A percentile compares a stretch with the other conserved stretches of the same genome.
Conservation (phyloP, 768 basidiomycete genomes). For the Suillus subluteus region DNA sequence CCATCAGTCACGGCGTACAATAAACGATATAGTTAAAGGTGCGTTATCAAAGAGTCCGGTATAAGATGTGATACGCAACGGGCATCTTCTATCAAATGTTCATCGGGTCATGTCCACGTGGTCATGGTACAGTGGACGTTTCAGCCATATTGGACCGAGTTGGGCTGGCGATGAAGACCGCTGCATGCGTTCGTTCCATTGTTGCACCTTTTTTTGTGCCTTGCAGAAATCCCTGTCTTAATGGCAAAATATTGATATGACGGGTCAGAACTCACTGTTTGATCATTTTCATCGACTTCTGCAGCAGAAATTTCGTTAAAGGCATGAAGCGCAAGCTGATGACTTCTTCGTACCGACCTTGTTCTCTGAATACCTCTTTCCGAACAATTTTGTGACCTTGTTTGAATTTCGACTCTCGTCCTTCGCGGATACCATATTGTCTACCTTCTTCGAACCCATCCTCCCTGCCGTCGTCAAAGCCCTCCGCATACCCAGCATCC, state of each 20-base stretch:
- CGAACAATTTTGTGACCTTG: conserved; percentile 36
- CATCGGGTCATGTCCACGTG: conserved; percentile 5
- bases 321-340: conserved; percentile 54
- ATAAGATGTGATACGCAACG: not conserved
- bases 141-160: conserved; percentile 24
- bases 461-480: conserved; percentile 46
- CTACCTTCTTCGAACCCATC: conserved; percentile 48
- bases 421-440: conserved; percentile 41
- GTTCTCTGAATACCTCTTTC: conserved; percentile 34
- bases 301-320: conserved; percentile 59
- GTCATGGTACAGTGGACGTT: conserved; percentile 22
- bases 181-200: conserved; percentile 35
- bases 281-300: conserved; percentile 39
- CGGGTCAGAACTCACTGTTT: conserved; percentile 27
- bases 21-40: not conserved
- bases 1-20: not conserved
- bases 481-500: conserved; percentile 49
- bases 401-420: conserved; percentile 37
- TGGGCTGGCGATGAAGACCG: conserved; percentile 14
- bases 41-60: not conserved
- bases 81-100: not conserved
- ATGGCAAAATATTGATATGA: not conserved
- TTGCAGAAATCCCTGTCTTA: conserved; percentile 18
- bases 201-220: conserved; percentile 27
- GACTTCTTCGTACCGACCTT: conserved; percentile 51